Percentiles rank a stretch among this genome's conserved stretches.
Conservation (phyloP, 176 grass and related monocot genomes). For the Zea luxurians region DNA sequence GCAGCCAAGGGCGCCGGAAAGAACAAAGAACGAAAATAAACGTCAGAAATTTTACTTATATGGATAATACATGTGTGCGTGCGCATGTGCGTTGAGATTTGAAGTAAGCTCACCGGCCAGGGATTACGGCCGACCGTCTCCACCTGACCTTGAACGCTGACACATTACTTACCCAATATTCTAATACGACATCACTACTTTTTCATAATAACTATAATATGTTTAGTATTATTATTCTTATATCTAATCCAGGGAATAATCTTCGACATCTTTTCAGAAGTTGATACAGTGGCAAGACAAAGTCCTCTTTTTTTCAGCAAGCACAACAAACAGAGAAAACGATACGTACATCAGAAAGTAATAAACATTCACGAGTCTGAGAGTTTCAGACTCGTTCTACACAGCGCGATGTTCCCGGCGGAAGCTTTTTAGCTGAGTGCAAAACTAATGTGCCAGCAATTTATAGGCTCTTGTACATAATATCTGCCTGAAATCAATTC, state of each 20-base stretch:
- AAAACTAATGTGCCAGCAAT: neutral
- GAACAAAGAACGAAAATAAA: neutral
- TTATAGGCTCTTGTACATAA: too few species aligned
- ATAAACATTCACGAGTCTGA: too few species aligned
- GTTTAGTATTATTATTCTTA: neutral
- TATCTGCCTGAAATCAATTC: too few species aligned
- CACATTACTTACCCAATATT: neutral
- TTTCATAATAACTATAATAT: neutral
- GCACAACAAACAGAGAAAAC: too few species aligned
- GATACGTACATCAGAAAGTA: too few species aligned
- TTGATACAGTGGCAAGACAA: slow-evolving; percentile 17
- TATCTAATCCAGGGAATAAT: slow-evolving; percentile 12
- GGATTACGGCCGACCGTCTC: slow-evolving; percentile 18
- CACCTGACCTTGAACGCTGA: neutral
- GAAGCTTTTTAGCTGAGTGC: neutral
- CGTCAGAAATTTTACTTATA: neutral
- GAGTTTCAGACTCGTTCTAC: neutral
- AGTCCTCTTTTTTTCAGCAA: neutral
- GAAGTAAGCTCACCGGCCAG: neutral
- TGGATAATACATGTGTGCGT: neutral
- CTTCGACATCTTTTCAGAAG: neutral
- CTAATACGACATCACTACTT: neutral
- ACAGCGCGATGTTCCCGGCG: neutral
- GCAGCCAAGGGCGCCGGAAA: neutral
- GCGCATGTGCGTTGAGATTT: neutral